phyloP scores from a whole-genome alignment of 2,329 filamentous ascomycete species.

The Fusarium sulawesiense region DNA sequence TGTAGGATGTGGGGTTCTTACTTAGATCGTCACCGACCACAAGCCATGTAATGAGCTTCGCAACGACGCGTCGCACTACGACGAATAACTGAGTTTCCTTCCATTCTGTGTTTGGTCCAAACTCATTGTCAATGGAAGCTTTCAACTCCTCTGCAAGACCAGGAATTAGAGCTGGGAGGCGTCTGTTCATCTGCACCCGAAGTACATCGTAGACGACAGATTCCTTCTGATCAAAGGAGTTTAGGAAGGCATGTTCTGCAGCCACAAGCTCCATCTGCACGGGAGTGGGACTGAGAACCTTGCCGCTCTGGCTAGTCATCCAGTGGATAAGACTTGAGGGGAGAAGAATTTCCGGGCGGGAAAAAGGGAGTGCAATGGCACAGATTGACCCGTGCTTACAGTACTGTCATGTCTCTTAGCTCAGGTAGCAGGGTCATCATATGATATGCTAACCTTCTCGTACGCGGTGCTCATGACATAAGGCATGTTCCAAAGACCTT shows the following conservation, averaged over 20 bases:
- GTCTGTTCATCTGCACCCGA: not conserved
- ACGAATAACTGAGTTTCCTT: accelerated
- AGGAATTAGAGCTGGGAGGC: accelerated
- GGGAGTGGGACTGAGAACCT: not conserved
- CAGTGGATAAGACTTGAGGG: not conserved
- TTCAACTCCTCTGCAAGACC: accelerated
- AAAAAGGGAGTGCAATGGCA: not conserved
- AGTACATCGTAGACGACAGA: not conserved
- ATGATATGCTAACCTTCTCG: not conserved
- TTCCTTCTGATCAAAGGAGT: accelerated
- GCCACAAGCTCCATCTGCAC: not conserved
- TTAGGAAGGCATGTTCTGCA: not conserved
- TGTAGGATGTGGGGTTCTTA: accelerated
- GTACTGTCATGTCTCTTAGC: not conserved
- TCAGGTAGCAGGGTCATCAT: too few relatives aligned
- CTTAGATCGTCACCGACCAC: not conserved
- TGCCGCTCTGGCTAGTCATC: not conserved
- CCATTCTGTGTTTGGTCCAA: not conserved
- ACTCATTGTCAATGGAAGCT: accelerated
- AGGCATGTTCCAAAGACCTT: not conserved
- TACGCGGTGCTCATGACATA: accelerated
- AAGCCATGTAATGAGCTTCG: not conserved
- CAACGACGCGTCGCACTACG: not conserved
- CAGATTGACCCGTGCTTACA: not conserved
- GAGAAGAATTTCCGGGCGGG: not conserved